phyloP scores from a whole-genome alignment of 1,284 basidiomycete species.

The Melampsora occidentalis region DNA sequence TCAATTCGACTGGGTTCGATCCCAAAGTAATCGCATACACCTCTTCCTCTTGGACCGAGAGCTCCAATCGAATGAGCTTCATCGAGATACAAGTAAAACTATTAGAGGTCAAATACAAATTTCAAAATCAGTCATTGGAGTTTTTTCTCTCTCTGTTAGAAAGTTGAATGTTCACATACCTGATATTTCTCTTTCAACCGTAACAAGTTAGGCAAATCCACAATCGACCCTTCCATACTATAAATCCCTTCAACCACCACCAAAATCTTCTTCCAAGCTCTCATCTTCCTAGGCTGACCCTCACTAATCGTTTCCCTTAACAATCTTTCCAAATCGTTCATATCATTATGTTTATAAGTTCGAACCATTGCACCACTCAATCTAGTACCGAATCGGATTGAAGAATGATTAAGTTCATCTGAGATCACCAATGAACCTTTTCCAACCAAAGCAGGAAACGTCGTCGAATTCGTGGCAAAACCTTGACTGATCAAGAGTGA shows the following conservation, averaged over 20 bases:
- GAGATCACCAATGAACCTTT: conserved; percentile 53
- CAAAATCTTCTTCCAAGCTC: conserved; percentile 54
- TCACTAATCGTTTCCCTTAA: conserved; percentile 54
- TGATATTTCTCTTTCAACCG: conserved; percentile 54
- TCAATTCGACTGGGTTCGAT: conserved; percentile 79
- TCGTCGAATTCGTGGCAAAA: conserved; percentile 87
- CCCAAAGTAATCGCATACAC: conserved; percentile 92
- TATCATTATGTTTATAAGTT: conserved; percentile 53
- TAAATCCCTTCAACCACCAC: conserved; percentile 54
- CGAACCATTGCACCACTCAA: conserved; percentile 53
- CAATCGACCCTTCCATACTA: conserved; percentile 54
- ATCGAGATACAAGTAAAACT: conserved; percentile 96
- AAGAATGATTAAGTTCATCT: conserved; percentile 54
- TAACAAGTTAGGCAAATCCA: conserved; percentile 53
- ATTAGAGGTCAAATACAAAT: conserved; percentile 4
- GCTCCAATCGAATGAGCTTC: conserved; percentile 98
- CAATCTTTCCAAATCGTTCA: conserved; percentile 51
- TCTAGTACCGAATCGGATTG: conserved; percentile 53
- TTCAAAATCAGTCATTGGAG: background rate
- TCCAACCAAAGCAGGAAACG: conserved; percentile 52
- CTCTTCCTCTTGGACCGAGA: conserved; percentile 86
- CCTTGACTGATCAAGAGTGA: conserved; percentile 91
- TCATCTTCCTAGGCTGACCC: conserved; percentile 53
- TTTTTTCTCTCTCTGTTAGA: too few species aligned
- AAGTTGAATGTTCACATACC: conserved; percentile 34